A percentile compares a stretch with the other conserved stretches of the same genome.
Evolutionary conservation across 345 rosid species (phyloP).

Genomic region (Hibiscus mutabilis): DNA sequence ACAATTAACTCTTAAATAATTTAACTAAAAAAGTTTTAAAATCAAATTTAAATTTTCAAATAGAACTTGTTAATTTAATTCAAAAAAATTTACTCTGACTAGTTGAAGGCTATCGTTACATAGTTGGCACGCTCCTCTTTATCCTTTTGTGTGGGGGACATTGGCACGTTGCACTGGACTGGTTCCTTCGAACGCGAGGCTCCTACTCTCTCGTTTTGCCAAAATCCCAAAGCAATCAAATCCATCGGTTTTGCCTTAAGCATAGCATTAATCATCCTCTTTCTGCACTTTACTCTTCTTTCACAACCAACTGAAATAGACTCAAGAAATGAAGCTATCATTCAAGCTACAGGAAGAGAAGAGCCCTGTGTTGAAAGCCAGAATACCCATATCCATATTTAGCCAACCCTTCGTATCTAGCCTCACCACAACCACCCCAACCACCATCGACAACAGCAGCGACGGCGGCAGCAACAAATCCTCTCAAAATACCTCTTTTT

Average conservation of each 20-base stretch:
- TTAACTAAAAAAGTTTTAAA: no score
- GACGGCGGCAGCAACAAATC: conserved; percentile 6
- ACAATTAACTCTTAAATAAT: no score
- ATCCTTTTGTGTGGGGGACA: neutral
- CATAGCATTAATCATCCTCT: neutral
- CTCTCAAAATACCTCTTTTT: conserved; percentile 27
- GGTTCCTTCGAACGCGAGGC: neutral
- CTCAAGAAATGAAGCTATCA: conserved; percentile 40
- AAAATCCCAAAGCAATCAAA: neutral
- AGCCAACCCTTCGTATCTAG: conserved; percentile 43
- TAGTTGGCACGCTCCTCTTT: neutral
- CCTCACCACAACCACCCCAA: conserved; percentile 23
- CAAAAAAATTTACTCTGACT: no score
- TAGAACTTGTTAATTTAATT: no score
- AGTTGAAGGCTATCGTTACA: no score
- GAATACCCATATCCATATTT: conserved; percentile 41
- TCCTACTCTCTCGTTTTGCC: neutral
- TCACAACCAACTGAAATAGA: neutral
- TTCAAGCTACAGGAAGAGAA: conserved; percentile 35
- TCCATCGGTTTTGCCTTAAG: neutral
- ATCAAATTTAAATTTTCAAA: no score
- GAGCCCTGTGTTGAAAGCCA: conserved; percentile 38
- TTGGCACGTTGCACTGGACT: neutral
- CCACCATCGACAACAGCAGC: conserved; percentile 8
- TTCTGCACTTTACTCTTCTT: neutral